Evolutionary conservation across 495 filamentous ascomycete genomes (phyloP).

Genomic region (Penicillium nucicola): DNA sequence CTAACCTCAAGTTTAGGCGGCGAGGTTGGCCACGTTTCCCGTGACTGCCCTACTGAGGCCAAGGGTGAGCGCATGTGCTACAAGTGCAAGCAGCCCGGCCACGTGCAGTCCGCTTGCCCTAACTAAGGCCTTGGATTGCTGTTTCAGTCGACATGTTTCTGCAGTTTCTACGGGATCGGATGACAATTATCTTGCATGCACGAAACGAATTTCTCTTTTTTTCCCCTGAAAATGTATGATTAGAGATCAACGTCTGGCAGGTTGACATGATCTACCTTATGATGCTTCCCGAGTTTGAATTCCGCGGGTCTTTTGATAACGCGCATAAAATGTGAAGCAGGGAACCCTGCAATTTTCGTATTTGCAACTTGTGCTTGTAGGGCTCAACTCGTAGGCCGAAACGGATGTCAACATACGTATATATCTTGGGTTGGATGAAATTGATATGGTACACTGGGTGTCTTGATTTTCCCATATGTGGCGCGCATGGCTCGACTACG

Average conservation of each 20-base stretch:
- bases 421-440: not conserved
- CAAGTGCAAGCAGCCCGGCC: slow-evolving; percentile 97
- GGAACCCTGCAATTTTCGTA: slow-evolving; percentile 1
- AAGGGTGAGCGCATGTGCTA: slow-evolving; percentile 94
- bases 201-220: slow-evolving; percentile 13
- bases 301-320: not conserved
- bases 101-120: slow-evolving; percentile 90
- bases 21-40: slow-evolving; percentile 87
- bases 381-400: not conserved
- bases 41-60: slow-evolving; percentile 90
- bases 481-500: slow-evolving; percentile 14
- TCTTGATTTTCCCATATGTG: not conserved
- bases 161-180: slow-evolving; percentile 10
- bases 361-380: not conserved
- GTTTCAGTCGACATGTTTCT: slow-evolving; percentile 24
- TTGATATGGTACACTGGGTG: not conserved
- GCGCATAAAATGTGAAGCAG: slow-evolving; percentile 2
- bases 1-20: slow-evolving; percentile 50
- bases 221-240: slow-evolving; percentile 9
- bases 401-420: not conserved
- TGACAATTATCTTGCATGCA: slow-evolving; percentile 10
- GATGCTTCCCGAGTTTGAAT: slow-evolving; percentile 1
- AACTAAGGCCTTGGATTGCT: slow-evolving; percentile 46
- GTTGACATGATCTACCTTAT: slow-evolving; percentile 9
- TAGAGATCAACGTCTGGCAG: slow-evolving; percentile 11